Evolutionary conservation across 2,329 filamentous ascomycete species (phyloP).

Genomic region (Talaromyces sp.): DNA sequence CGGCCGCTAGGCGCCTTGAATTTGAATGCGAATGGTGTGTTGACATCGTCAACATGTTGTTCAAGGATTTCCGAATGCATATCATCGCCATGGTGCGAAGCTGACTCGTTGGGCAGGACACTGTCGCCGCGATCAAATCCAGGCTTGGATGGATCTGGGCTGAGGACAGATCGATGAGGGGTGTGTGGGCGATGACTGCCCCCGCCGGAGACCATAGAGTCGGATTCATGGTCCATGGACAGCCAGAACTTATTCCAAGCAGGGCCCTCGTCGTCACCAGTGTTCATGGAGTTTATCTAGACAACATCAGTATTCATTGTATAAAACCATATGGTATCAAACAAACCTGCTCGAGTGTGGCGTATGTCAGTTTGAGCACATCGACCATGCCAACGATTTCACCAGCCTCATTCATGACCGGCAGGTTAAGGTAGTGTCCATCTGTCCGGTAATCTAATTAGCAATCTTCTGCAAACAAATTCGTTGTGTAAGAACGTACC

Average conservation of each 20-base stretch:
- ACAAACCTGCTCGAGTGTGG: conserved; percentile 84
- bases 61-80: conserved; percentile 66
- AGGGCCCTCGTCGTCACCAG: conserved; percentile 83
- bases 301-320: conserved; percentile 1
- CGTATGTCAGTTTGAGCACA: conserved; percentile 96
- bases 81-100: conserved; percentile 82
- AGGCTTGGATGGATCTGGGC: conserved; percentile 67
- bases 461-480: conserved; percentile 13
- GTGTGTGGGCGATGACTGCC: conserved; percentile 70
- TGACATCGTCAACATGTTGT: conserved; percentile 49
- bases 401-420: conserved; percentile 94
- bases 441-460: conserved; percentile 52
- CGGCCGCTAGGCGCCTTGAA: conserved; percentile 96
- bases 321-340: neutral
- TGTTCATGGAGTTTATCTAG: conserved; percentile 84
- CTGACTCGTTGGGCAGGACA: conserved; percentile 88
- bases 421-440: conserved; percentile 95
- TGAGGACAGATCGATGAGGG: conserved; percentile 72
- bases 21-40: conserved; percentile 91
- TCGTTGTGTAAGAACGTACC: conserved; percentile 55
- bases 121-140: conserved; percentile 71
- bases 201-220: conserved; percentile 93
- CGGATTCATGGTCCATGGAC: conserved; percentile 88
- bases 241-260: conserved; percentile 99
- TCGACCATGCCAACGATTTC: conserved; percentile 99